Base-by-base conservation (phyloP, 75 land plant genomes). In the Picea sitchensis region DNA sequence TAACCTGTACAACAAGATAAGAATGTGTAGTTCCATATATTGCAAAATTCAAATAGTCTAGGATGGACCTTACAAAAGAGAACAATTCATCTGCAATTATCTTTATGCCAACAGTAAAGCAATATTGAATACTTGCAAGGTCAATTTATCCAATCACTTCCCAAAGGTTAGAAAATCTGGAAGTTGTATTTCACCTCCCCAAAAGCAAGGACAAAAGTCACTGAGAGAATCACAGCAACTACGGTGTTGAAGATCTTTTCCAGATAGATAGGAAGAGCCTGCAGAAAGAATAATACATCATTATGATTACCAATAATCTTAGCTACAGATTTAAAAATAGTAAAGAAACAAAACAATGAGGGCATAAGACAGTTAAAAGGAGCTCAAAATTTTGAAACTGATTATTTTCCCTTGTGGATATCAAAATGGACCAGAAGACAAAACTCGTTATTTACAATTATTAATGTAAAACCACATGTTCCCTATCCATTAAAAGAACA, bases 181-280 rank as follows among this genome's bases (percentile, higher is more conserved):
- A 68, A 36, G 44, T 4, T 4, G 56, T 34, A 17, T 68, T 68
- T 68, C 38, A 84, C 86, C 84, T 84, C 86, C 56, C 86, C 86
- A 82, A 84, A 84, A 44, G 84, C 84, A n/a, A 84, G 86, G 32
- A 84, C 86, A 62, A 84, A 84, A 32, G 86, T 84, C 15, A 84
- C 86, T 18, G 86, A 84, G 14, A 84, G 77, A 41, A 84, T 78
- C 14, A 84, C 86, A 34, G 86, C 86, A 21, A 80, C 80, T 20
- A 82, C 34, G 20, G 84, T 71, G 77, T 68, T 77, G 36, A 84
- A 82, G 80, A 84, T 84, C 36, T 84, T 84, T 68, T 84, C 86
- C 68, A 84, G 65, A 57, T 78, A 82, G 21, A 84, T 84, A 9
- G 86, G 86, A 26, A 84, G 76, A 62, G 86, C 84, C 86, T 84